These are phyloP conservation scores for Peribolospora kevripleyi DNA, from an alignment of 768 basidiomycete genomes.

Conservation along the genomic window DNA sequence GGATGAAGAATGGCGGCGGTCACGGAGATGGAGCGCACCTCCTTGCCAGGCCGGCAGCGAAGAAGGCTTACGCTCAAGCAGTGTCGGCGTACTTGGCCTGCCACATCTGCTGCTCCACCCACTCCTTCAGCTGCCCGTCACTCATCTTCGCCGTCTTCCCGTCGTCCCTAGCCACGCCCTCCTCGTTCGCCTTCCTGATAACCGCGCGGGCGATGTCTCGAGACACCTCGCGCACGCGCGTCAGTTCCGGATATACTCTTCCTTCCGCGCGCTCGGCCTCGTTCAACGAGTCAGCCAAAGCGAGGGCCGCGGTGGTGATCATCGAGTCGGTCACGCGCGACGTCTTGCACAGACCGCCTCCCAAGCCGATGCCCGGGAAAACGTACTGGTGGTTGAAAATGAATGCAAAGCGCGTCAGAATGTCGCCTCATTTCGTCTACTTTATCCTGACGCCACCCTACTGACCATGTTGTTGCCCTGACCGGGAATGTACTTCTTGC, in stretches of 20 bases:
- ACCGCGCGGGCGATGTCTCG: conserved; percentile 46
- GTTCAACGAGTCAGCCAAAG: conserved; percentile 49
- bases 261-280: conserved; percentile 38
- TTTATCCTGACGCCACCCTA: neutral
- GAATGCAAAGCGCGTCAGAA: neutral
- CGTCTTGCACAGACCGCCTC: conserved; percentile 44
- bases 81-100: no score
- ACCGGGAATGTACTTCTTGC: conserved; percentile 40
- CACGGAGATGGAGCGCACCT: no score
- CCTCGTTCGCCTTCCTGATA: conserved; percentile 21
- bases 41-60: no score
- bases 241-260: conserved; percentile 59
- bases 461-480: conserved; percentile 77
- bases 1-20: no score
- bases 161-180: conserved; percentile 11
- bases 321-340: conserved; percentile 53
- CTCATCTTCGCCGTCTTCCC: conserved; percentile 6
- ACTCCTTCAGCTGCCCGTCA: conserved; percentile 8
- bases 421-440: neutral
- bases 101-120: conserved; percentile 9
- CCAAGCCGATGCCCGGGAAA: conserved; percentile 29
- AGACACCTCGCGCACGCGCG: conserved; percentile 50
- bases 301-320: conserved; percentile 68
- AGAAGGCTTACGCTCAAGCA: no score
- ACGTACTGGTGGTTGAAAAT: conserved; percentile 13